A percentile compares a stretch with the other conserved stretches of the same genome.
phyloP scores from a whole-genome alignment of 495 filamentous ascomycete genomes.

The Baudoinia panamericana region DNA sequence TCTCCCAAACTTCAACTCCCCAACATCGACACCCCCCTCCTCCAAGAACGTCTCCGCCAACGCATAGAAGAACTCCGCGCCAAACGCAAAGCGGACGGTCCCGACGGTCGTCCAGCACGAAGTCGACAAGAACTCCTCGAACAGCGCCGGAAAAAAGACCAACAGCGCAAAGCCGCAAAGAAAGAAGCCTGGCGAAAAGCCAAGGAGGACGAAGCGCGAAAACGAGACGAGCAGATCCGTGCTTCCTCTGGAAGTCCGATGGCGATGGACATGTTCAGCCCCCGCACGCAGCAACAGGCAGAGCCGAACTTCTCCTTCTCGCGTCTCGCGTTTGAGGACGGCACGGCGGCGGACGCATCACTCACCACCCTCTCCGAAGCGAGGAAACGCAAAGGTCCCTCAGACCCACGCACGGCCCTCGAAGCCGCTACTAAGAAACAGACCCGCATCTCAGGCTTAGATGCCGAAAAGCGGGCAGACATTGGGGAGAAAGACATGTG shows the following conservation, averaged over 20 bases:
- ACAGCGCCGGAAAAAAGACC: slow-evolving; percentile 70
- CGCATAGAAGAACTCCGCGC: slow-evolving; percentile 73
- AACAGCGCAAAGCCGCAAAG: slow-evolving; percentile 72
- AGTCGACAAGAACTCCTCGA: slow-evolving; percentile 85
- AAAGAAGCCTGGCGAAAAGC: slow-evolving; percentile 62
- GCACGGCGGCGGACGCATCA: slow-evolving; percentile 56
- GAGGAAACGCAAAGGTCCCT: slow-evolving; percentile 57
- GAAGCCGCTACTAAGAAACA: slow-evolving; percentile 57
- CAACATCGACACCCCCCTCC: slow-evolving; percentile 48
- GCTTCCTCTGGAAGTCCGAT: slow-evolving; percentile 23
- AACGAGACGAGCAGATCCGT: slow-evolving; percentile 40
- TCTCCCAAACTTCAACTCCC: slow-evolving; percentile 30
- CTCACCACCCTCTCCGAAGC: slow-evolving; percentile 42
- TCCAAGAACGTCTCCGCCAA: slow-evolving; percentile 62
- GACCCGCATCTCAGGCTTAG: slow-evolving; percentile 52
- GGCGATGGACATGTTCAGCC: slow-evolving; percentile 20
- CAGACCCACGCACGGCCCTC: slow-evolving; percentile 64
- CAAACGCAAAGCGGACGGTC: slow-evolving; percentile 66
- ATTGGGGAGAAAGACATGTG: slow-evolving; percentile 87
- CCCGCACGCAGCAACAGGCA: slow-evolving; percentile 28
- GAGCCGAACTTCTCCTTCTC: slow-evolving; percentile 71
- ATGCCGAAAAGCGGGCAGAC: slow-evolving; percentile 64
- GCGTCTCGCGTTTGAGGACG: slow-evolving; percentile 74
- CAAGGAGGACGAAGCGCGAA: slow-evolving; percentile 59
- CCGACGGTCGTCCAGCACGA: slow-evolving; percentile 62